Conservation (phyloP, 805 yeast genomes). For the Candida boleticola region DNA sequence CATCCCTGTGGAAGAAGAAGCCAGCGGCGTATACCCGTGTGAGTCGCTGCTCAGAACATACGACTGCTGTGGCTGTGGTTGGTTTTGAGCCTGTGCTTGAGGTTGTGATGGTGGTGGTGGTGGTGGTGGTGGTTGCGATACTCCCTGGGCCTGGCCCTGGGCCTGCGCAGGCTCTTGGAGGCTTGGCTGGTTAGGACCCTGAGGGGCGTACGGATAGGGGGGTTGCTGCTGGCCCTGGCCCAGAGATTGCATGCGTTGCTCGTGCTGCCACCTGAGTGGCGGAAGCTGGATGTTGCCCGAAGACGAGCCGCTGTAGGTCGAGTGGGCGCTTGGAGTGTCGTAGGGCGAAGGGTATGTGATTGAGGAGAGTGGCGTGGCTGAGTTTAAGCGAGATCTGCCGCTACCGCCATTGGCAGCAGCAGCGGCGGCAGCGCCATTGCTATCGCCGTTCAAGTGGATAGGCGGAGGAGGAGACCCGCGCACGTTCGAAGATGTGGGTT, state of each 20-base stretch:
- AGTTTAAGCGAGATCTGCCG: neutral
- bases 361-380: neutral
- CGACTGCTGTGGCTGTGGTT: neutral
- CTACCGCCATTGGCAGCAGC: neutral
- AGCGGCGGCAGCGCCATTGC: too few species aligned
- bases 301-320: too few species aligned
- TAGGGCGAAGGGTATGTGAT: neutral
- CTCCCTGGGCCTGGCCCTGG: too few species aligned
- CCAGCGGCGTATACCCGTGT: neutral
- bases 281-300: neutral
- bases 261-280: slow-evolving; percentile 1
- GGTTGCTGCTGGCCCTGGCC: too few species aligned
- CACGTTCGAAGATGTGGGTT: too few species aligned
- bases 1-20: too few species aligned
- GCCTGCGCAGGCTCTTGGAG: neutral
- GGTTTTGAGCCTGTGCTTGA: neutral
- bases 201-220: too few species aligned
- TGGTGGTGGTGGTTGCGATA: too few species aligned
- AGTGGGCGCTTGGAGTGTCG: neutral
- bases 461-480: neutral
- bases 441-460: too few species aligned
- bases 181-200: too few species aligned
- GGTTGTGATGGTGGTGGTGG: too few species aligned
- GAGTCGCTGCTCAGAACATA: neutral
- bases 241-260: too few species aligned